These are phyloP conservation scores for Clarkia xantiana DNA, from an alignment of 345 rosid genomes.

Conservation along the genomic window DNA sequence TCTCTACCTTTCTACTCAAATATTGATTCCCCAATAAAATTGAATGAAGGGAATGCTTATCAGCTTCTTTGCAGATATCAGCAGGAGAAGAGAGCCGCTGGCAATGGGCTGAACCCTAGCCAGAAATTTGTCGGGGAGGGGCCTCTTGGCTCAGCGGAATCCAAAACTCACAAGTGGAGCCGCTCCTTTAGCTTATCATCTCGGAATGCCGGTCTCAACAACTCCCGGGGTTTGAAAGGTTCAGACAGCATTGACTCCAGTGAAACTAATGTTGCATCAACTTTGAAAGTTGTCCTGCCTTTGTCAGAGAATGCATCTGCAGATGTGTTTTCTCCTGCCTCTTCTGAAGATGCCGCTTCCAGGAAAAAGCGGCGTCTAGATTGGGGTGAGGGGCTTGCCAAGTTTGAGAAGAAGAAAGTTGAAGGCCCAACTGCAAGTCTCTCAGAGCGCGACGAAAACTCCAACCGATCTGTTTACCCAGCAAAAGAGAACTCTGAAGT, in stretches of 20 bases:
- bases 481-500: constrained; percentile 43
- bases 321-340: constrained; percentile 24
- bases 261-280: constrained; percentile 36
- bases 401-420: constrained; percentile 77
- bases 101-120: constrained; percentile 26
- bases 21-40: not conserved
- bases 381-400: constrained; percentile 91
- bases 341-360: constrained; percentile 35
- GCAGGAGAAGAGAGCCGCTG: constrained; percentile 28
- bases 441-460: constrained; percentile 20
- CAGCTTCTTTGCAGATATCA: constrained; percentile 18
- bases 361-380: constrained; percentile 78
- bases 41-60: not conserved
- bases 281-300: constrained; percentile 32
- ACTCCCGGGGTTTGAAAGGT: constrained; percentile 71
- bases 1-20: not conserved
- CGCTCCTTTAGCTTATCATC: constrained; percentile 53
- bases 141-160: constrained; percentile 33
- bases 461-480: constrained; percentile 24
- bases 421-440: constrained; percentile 37
- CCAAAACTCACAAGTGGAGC: constrained; percentile 58
- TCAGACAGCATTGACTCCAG: constrained; percentile 43
- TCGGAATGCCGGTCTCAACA: constrained; percentile 57
- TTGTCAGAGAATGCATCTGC: constrained; percentile 40
- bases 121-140: constrained; percentile 33